phyloP scores from a whole-genome alignment of 805 yeast species.

The Pichia pseudocactophila region DNA sequence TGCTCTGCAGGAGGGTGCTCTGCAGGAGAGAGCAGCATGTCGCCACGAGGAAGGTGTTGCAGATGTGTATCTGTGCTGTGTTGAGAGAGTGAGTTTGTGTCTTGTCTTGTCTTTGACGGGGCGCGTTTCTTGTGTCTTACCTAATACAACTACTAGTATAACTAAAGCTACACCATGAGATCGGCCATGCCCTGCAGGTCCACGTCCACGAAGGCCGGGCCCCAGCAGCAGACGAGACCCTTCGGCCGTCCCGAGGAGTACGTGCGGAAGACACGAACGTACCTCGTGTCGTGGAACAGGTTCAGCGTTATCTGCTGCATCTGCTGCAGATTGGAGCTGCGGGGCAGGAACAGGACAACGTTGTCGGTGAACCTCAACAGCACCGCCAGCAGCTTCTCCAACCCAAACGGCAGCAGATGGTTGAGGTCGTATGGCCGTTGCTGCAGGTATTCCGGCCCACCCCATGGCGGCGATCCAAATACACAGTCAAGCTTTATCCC shows the following conservation, averaged over 20 bases:
- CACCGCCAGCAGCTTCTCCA: conserved; percentile 35
- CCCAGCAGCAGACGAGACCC: conserved; percentile 57
- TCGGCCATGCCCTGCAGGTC: conserved; percentile 1
- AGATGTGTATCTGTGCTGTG: too few species aligned
- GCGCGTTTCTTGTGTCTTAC: too few species aligned
- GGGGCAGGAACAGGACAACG: conserved; percentile 53
- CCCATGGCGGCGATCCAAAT: conserved; percentile 81
- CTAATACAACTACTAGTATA: too few species aligned
- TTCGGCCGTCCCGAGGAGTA: conserved; percentile 32
- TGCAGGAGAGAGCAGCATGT: neutral
- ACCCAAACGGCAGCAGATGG: conserved; percentile 35
- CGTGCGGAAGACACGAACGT: conserved; percentile 8
- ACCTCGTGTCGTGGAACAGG: conserved; percentile 31
- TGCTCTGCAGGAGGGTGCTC: neutral
- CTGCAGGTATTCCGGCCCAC: conserved; percentile 54
- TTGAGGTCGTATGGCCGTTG: conserved; percentile 36
- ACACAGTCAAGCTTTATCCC: conserved; percentile 38
- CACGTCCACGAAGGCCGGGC: conserved; percentile 31
- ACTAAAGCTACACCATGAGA: neutral
- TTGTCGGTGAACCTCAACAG: conserved; percentile 35
- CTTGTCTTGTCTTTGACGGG: too few species aligned
- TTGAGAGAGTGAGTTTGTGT: too few species aligned
- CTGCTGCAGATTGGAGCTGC: conserved; percentile 45
- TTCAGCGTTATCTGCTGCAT: conserved; percentile 37
- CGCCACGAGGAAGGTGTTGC: too few species aligned